Evolutionary conservation across 2,329 filamentous ascomycete species (phyloP).

Genomic region (Diaporthe australafricana): DNA sequence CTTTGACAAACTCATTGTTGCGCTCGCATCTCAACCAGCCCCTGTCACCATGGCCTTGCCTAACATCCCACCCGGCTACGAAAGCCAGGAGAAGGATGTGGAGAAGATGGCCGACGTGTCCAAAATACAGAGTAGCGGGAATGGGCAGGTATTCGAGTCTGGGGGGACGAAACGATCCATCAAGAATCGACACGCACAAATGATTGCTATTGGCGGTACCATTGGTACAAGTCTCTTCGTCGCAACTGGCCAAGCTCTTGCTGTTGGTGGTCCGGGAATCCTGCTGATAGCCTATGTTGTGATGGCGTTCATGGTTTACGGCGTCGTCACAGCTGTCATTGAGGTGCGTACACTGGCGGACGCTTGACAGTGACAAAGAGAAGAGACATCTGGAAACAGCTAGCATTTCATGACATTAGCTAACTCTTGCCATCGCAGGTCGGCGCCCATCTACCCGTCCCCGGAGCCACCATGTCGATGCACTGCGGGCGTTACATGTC

Average conservation of each 20-base stretch:
- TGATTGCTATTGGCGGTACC: conserved; percentile 60
- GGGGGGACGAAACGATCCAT: conserved; percentile 38
- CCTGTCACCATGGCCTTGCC: too few relatives aligned
- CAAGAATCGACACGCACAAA: conserved; percentile 58
- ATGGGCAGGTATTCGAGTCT: too few relatives aligned
- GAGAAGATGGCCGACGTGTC: too few relatives aligned
- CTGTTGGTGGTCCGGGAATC: conserved; percentile 54
- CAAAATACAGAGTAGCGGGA: too few relatives aligned
- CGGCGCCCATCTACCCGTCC: conserved; percentile 62
- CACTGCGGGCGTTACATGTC: conserved; percentile 59
- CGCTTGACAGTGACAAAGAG: too few relatives aligned
- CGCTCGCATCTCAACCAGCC: too few relatives aligned
- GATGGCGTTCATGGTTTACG: conserved; percentile 56
- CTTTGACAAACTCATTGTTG: too few relatives aligned
- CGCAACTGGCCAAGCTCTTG: conserved; percentile 56
- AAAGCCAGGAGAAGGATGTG: too few relatives aligned
- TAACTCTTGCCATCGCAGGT: conserved; percentile 42
- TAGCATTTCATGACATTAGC: too few relatives aligned
- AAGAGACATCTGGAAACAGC: too few relatives aligned
- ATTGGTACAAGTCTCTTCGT: conserved; percentile 59
- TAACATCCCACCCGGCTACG: too few relatives aligned
- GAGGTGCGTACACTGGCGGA: conserved; percentile 41
- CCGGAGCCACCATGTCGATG: conserved; percentile 61
- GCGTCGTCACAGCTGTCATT: conserved; percentile 58
- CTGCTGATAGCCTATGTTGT: conserved; percentile 56